A percentile compares a stretch with the other conserved stretches of the same genome.
Conservation (phyloP, 352 stramenopile genomes). For the Poterioochromonas sp. region DNA sequence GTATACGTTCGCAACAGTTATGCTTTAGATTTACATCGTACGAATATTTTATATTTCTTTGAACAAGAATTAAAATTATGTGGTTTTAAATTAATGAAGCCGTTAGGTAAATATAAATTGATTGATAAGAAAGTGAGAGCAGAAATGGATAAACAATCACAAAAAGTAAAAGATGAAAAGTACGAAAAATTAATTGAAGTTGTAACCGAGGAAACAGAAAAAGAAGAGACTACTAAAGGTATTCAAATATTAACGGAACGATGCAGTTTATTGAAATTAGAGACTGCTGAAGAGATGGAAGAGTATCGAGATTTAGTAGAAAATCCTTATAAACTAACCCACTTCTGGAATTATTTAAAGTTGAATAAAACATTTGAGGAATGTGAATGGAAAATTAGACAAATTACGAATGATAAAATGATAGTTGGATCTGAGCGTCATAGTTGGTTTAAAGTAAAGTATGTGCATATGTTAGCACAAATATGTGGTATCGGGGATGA, state of each 20-base stretch:
- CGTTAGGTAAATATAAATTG: no score
- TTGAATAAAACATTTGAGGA: not conserved
- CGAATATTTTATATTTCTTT: not conserved
- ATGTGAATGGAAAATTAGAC: not conserved
- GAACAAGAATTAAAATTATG: not conserved
- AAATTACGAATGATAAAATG: not conserved
- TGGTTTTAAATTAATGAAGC: not conserved
- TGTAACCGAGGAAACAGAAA: not conserved
- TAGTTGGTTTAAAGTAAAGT: not conserved
- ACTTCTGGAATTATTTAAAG: not conserved
- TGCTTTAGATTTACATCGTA: not conserved
- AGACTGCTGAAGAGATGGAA: not conserved
- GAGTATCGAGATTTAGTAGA: slow-evolving; percentile 14
- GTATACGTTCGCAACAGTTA: not conserved
- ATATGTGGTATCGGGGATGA: not conserved
- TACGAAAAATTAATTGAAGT: not conserved
- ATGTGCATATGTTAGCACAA: not conserved
- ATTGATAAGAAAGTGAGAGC: not conserved
- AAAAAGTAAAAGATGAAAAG: slow-evolving; percentile 1
- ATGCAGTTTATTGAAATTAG: not conserved
- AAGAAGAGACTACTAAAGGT: not conserved
- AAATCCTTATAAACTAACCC: not conserved
- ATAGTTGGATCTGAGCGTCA: not conserved
- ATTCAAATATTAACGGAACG: not conserved
- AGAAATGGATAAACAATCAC: not conserved